Percentiles rank a stretch among this genome's conserved stretches.
Evolutionary conservation across 495 filamentous ascomycete species (phyloP).

Genomic region (Extremus antarcticus): DNA sequence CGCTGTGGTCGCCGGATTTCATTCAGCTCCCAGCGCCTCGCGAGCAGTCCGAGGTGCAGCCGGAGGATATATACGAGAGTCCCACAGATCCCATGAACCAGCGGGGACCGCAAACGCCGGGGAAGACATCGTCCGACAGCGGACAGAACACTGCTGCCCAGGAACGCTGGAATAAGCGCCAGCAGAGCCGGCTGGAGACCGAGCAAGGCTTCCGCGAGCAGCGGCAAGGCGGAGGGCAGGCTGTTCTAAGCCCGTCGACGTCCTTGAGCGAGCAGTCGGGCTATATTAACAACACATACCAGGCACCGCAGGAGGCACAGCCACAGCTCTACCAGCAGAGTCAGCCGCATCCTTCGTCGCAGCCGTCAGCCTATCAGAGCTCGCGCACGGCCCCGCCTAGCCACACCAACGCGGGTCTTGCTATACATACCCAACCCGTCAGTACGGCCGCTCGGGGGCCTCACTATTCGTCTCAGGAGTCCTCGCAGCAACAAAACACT

Average conservation of each 20-base stretch:
- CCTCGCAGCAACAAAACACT: not conserved
- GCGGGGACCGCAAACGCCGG: not conserved
- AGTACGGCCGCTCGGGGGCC: not conserved
- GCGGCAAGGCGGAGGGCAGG: slow-evolving; percentile 11
- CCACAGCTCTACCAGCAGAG: slow-evolving; percentile 8
- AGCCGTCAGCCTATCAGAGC: slow-evolving; percentile 14
- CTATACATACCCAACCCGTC: slow-evolving; percentile 9
- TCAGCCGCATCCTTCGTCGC: slow-evolving; percentile 9
- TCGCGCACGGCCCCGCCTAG: slow-evolving; percentile 6
- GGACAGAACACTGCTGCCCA: slow-evolving; percentile 1
- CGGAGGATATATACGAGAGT: not conserved
- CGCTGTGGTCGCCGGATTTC: slow-evolving; percentile 15
- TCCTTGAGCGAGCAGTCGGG: slow-evolving; percentile 6
- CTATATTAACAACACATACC: slow-evolving; percentile 1
- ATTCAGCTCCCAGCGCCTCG: slow-evolving; percentile 6
- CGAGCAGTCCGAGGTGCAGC: slow-evolving; percentile 8
- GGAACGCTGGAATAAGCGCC: slow-evolving; percentile 18
- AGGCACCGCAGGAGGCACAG: slow-evolving; percentile 5
- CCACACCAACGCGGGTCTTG: slow-evolving; percentile 4
- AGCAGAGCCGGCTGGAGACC: slow-evolving; percentile 19
- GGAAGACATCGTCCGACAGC: slow-evolving; percentile 19
- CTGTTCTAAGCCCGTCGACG: not conserved
- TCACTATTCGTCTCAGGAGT: not conserved
- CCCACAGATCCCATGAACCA: slow-evolving; percentile 8
- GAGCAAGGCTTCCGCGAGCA: slow-evolving; percentile 22